phyloP scores from a whole-genome alignment of 2,329 filamentous ascomycete genomes.

The Cladophialophora exuberans region DNA sequence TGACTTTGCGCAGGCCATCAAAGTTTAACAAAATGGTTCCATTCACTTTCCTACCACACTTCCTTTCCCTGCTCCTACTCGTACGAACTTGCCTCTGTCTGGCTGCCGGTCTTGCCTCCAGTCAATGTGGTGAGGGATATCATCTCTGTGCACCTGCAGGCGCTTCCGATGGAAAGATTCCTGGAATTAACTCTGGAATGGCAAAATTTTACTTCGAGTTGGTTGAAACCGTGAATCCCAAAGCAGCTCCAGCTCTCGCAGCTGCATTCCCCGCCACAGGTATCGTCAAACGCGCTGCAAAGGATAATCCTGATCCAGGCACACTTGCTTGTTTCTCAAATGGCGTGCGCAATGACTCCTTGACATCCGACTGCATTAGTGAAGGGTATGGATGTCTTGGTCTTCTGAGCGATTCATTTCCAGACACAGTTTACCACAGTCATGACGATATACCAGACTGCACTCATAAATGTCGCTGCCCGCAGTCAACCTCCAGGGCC shows the following conservation, averaged over 20 bases:
- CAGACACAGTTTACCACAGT: neutral
- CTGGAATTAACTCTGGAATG: constrained; percentile 38
- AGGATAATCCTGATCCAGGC: neutral
- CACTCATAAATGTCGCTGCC: neutral
- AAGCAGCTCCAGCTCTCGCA: constrained; percentile 7
- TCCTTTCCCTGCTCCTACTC: constrained; percentile 10
- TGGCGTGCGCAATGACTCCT: neutral
- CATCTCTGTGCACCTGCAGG: constrained; percentile 39
- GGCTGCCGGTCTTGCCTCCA: constrained; percentile 18
- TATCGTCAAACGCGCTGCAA: neutral
- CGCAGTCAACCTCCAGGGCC: neutral
- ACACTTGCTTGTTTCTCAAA: neutral
- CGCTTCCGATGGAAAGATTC: constrained; percentile 33
- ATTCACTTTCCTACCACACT: neutral
- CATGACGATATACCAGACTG: neutral
- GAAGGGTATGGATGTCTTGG: neutral
- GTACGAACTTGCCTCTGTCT: constrained; percentile 7
- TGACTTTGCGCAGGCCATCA: too few species aligned
- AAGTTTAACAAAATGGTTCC: neutral
- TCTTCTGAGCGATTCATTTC: neutral
- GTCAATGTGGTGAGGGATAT: constrained; percentile 35
- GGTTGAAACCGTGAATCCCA: constrained; percentile 33
- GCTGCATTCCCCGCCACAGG: neutral
- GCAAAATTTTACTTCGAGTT: constrained; percentile 38
- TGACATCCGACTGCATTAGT: neutral